phyloP scores from a whole-genome alignment of 768 basidiomycete genomes.

The Suillus cothurnatus region DNA sequence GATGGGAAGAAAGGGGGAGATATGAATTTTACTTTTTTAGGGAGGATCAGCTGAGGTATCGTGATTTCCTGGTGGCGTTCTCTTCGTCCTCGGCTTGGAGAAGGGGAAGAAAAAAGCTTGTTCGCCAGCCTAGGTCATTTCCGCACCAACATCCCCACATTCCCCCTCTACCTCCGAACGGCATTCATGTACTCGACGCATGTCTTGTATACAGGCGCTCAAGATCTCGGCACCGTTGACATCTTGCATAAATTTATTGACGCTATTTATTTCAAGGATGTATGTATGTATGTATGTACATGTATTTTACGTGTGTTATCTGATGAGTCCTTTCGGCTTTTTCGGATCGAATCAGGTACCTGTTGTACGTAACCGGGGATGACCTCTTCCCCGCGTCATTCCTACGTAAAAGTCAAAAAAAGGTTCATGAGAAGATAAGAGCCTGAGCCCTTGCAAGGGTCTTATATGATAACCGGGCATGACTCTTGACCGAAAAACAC shows the following conservation, averaged over 20 bases:
- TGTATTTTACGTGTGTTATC: too few species aligned
- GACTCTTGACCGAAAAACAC: too few species aligned
- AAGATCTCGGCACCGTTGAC: neutral
- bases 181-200: neutral
- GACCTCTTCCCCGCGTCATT: neutral
- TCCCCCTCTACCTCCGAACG: neutral
- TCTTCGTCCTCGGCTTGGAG: neutral
- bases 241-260: neutral
- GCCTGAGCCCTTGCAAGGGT: neutral
- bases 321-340: neutral
- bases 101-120: neutral
- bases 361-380: neutral
- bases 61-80: neutral
- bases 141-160: neutral
- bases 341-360: neutral
- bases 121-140: slow-evolving; percentile 1
- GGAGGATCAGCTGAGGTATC: neutral
- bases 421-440: neutral
- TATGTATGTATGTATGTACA: too few species aligned
- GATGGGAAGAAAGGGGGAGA: neutral
- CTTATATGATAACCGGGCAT: neutral
- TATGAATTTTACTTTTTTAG: neutral
- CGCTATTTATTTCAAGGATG: neutral
- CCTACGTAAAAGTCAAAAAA: neutral
- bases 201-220: neutral